phyloP scores from a whole-genome alignment of 345 rosid species.

The Passiflora organensis region DNA sequence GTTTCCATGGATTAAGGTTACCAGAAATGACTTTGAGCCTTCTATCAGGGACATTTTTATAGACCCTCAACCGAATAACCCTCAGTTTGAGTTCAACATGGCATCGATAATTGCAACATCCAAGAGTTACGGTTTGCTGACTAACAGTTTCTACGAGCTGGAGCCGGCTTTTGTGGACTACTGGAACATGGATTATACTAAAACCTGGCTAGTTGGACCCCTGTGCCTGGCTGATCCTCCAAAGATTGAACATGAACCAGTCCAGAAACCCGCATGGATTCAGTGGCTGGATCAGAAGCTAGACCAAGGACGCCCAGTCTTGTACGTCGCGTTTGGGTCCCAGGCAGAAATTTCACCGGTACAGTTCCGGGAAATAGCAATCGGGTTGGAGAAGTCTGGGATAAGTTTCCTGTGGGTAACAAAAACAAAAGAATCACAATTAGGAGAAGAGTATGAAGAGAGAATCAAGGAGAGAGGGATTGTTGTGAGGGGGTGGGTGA shows the following conservation, averaged over 20 bases:
- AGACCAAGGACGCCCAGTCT: slow-evolving; percentile 41
- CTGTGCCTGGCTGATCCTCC: slow-evolving; percentile 18
- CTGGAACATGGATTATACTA: slow-evolving; percentile 7
- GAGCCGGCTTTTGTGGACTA: slow-evolving; percentile 49
- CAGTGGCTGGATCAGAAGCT: slow-evolving; percentile 56
- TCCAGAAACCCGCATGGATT: slow-evolving; percentile 42
- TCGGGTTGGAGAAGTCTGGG: slow-evolving; percentile 53
- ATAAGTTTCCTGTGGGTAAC: slow-evolving; percentile 62
- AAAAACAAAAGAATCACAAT: slow-evolving; percentile 33
- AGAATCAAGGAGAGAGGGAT: slow-evolving; percentile 45
- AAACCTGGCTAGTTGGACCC: slow-evolving; percentile 47
- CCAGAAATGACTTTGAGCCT: slow-evolving; percentile 35
- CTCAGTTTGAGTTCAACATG: slow-evolving; percentile 8
- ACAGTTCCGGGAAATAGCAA: slow-evolving; percentile 49
- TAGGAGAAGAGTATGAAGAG: slow-evolving; percentile 43
- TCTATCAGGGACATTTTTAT: too few relatives aligned
- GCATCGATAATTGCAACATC: slow-evolving; percentile 4
- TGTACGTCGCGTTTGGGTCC: slow-evolving; percentile 80
- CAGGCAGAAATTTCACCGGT: slow-evolving; percentile 51
- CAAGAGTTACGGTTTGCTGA: slow-evolving; percentile 39
- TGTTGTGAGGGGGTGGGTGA: slow-evolving; percentile 65
- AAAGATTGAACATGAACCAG: background rate
- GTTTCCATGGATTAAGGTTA: slow-evolving; percentile 65
- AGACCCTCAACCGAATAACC: slow-evolving; percentile 13
- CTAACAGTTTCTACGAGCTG: slow-evolving; percentile 63